phyloP scores from a whole-genome alignment of 164 flowering plant species.

The Santalum album region DNA sequence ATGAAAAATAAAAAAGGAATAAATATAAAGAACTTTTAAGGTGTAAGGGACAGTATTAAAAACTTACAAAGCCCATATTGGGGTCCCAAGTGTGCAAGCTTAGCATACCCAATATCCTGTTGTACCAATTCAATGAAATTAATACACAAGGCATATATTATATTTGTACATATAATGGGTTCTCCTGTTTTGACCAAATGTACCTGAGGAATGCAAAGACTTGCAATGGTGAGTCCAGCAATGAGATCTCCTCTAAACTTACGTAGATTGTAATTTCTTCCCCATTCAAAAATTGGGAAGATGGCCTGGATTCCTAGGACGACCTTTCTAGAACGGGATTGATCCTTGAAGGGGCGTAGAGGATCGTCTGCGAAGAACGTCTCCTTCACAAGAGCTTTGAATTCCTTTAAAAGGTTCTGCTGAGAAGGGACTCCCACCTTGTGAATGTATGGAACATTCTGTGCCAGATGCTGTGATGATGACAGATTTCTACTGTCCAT shows the following conservation, averaged over 20 bases:
- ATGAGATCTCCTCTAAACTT: slow-evolving; percentile 64
- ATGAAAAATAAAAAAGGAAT: neutral
- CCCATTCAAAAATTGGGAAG: slow-evolving; percentile 74
- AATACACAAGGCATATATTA: neutral
- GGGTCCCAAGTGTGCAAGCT: slow-evolving; percentile 56
- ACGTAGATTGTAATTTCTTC: slow-evolving; percentile 34
- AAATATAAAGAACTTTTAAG: too few species aligned
- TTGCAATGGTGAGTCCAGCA: slow-evolving; percentile 81
- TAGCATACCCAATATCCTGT: slow-evolving; percentile 73
- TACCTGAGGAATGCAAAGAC: slow-evolving; percentile 90
- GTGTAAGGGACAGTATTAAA: neutral
- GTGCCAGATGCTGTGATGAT: slow-evolving; percentile 20
- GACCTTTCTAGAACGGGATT: slow-evolving; percentile 43
- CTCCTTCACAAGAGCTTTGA: slow-evolving; percentile 39
- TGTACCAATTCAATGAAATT: slow-evolving; percentile 2
- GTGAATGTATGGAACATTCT: slow-evolving; percentile 29
- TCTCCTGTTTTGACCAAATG: too few species aligned
- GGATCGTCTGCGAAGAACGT: slow-evolving; percentile 76
- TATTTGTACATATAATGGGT: neutral
- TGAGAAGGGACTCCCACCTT: slow-evolving; percentile 57
- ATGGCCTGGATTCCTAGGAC: slow-evolving; percentile 52
- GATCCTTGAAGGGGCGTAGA: slow-evolving; percentile 61
- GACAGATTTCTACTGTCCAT: slow-evolving; percentile 27
- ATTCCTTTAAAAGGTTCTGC: slow-evolving; percentile 46
- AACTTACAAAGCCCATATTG: slow-evolving; percentile 70